phyloP scores from a whole-genome alignment of 179 eudicot genomes.

The Drosera spatulata region DNA sequence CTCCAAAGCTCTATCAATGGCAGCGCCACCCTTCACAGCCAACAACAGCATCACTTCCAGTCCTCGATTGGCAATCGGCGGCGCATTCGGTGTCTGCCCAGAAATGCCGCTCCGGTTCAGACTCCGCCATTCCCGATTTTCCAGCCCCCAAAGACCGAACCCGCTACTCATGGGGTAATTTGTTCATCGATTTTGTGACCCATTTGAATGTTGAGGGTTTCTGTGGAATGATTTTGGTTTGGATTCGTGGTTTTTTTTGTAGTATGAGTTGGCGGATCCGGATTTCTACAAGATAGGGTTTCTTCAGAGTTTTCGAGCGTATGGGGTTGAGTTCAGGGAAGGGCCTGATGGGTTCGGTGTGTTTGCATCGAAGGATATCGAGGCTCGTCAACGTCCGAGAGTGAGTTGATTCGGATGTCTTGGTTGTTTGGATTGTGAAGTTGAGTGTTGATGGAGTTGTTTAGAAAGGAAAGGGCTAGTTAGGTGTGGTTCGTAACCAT shows the following conservation, averaged over 20 bases:
- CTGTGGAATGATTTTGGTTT: background rate
- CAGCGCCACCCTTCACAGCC: too few species aligned
- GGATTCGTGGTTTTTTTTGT: background rate
- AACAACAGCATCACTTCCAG: too few species aligned
- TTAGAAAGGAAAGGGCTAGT: too few species aligned
- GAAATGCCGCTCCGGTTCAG: slow-evolving; percentile 9
- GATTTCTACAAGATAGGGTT: slow-evolving; percentile 91
- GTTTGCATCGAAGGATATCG: slow-evolving; percentile 85
- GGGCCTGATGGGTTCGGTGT: slow-evolving; percentile 98
- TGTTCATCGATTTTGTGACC: background rate
- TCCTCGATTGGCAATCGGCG: too few species aligned
- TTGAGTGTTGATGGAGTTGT: too few species aligned
- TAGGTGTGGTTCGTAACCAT: too few species aligned
- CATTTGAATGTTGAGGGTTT: background rate
- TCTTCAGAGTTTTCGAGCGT: slow-evolving; percentile 84
- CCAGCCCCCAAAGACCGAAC: slow-evolving; percentile 27
- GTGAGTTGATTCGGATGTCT: slow-evolving; percentile 21
- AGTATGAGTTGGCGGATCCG: slow-evolving; percentile 84
- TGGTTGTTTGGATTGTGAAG: too few species aligned
- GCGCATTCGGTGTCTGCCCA: too few species aligned
- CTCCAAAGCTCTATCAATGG: too few species aligned
- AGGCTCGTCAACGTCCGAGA: slow-evolving; percentile 88
- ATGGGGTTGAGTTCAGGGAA: slow-evolving; percentile 91
- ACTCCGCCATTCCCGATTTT: slow-evolving; percentile 36
- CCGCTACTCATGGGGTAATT: slow-evolving; percentile 32